Percentiles rank a stretch among this genome's conserved stretches.
Evolutionary conservation across 192 early-diverging fungal genomes (phyloP).

Genomic region (Glomus cerebriforme): DNA sequence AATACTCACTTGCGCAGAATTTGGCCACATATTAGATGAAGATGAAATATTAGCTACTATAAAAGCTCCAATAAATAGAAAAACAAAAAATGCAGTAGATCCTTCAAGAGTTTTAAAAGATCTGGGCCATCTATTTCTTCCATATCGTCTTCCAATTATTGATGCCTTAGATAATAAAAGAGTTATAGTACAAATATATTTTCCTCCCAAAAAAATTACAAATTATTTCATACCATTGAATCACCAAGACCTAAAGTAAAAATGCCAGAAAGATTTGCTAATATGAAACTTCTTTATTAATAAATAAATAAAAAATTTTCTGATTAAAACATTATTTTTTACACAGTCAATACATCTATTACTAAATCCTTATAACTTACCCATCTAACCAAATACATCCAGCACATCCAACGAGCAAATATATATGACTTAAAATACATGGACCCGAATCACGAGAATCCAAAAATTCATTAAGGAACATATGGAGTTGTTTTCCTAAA

Average conservation of each 20-base stretch:
- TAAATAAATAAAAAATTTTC: constrained; percentile 31
- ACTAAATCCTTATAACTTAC: constrained; percentile 35
- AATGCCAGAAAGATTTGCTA: constrained; percentile 73
- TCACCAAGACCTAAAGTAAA: constrained; percentile 91
- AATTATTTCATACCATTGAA: constrained; percentile 56
- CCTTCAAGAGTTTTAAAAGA: constrained; percentile 86
- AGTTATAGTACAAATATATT: constrained; percentile 6
- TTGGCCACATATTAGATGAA: neutral
- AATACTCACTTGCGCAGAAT: constrained; percentile 29
- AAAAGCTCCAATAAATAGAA: constrained; percentile 57
- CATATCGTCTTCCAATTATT: constrained; percentile 75
- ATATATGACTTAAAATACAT: constrained; percentile 85
- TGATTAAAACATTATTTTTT: neutral
- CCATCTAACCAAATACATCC: constrained; percentile 84
- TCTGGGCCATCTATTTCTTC: constrained; percentile 72
- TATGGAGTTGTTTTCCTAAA: constrained; percentile 59
- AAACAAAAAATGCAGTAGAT: constrained; percentile 75
- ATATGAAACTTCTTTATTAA: constrained; percentile 39
- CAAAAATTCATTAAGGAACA: constrained; percentile 80
- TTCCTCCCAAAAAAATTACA: neutral
- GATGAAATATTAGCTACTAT: neutral
- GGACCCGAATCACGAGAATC: constrained; percentile 83
- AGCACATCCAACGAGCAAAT: constrained; percentile 89
- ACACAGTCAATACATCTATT: neutral
- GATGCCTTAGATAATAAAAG: constrained; percentile 60